These are phyloP conservation scores for Talaromyces thailandensis DNA, from an alignment of 495 filamentous ascomycete genomes.

Conservation along the genomic window DNA sequence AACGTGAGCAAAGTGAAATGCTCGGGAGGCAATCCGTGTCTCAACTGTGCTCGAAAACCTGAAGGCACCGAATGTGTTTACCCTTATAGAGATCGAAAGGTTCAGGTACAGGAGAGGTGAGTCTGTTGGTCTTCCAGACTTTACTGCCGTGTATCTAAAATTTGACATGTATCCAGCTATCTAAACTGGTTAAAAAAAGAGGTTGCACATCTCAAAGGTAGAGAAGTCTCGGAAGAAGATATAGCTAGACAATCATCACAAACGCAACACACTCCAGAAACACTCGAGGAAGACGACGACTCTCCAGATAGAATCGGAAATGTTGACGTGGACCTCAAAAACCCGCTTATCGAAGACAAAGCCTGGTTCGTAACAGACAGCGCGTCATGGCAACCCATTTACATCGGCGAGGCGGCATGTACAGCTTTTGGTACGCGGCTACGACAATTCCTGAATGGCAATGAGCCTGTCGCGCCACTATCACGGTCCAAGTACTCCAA, in stretches of 20 bases:
- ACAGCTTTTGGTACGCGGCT: constrained; percentile 12
- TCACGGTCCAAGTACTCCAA: constrained; percentile 6
- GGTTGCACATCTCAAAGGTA: constrained; percentile 13
- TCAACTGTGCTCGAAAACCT: constrained; percentile 17
- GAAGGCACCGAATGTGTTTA: constrained; percentile 21
- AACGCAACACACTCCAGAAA: constrained; percentile 2
- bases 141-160: background rate
- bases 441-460: constrained; percentile 10
- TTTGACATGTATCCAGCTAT: constrained; percentile 12
- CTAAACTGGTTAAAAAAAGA: constrained; percentile 18
- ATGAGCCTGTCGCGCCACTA: constrained; percentile 1
- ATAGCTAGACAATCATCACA: constrained; percentile 10
- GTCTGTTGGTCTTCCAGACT: background rate
- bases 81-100: constrained; percentile 24
- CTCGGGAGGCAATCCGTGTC: constrained; percentile 25
- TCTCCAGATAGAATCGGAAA: background rate
- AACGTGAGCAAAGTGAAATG: constrained; percentile 31
- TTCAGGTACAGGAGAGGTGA: constrained; percentile 26
- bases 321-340: constrained; percentile 14
- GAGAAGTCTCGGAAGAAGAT: background rate
- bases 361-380: constrained; percentile 27
- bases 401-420: constrained; percentile 11
- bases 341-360: constrained; percentile 21
- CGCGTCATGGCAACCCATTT: constrained; percentile 17
- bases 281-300: constrained; percentile 1